Evolutionary conservation across 257 asterid species (phyloP).

Genomic region (Solanum ossicruentum): DNA sequence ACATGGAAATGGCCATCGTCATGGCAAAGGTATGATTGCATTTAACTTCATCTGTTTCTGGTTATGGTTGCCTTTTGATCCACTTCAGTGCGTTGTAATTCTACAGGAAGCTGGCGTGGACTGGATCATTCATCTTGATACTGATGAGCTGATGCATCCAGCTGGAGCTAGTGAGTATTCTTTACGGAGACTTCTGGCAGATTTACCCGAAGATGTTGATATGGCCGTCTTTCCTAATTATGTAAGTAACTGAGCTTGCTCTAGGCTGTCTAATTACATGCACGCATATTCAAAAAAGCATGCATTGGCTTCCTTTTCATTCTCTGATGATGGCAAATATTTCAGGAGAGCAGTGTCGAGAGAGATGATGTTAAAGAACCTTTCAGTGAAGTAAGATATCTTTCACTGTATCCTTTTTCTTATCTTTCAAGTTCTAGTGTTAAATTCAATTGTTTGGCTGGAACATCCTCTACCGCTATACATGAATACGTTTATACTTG

Average conservation of each 20-base stretch:
- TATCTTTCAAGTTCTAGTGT: not conserved
- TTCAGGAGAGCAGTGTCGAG: slow-evolving; percentile 42
- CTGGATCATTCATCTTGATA: slow-evolving; percentile 48
- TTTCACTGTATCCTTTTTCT: not conserved
- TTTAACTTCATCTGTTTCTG: not conserved
- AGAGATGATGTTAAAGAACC: slow-evolving; percentile 37
- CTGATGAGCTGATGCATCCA: slow-evolving; percentile 43
- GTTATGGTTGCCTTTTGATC: not conserved
- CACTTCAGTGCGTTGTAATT: not conserved
- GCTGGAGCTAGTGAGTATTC: slow-evolving; percentile 31
- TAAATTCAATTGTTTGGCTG: not conserved
- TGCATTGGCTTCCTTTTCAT: not conserved
- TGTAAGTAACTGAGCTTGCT: slow-evolving; percentile 16
- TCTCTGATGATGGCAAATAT: not conserved
- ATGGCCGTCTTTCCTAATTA: slow-evolving; percentile 26
- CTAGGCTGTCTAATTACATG: not conserved
- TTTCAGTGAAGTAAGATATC: slow-evolving; percentile 32
- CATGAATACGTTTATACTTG: not conserved
- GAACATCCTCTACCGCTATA: not conserved
- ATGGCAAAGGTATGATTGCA: slow-evolving; percentile 23
- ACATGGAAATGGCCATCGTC: slow-evolving; percentile 25
- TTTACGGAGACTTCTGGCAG: slow-evolving; percentile 16
- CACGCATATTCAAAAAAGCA: not conserved
- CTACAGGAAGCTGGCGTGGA: slow-evolving; percentile 41
- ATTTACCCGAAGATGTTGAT: slow-evolving; percentile 28